Percentiles rank a stretch among this genome's conserved stretches.
Evolutionary conservation across 2,329 filamentous ascomycete species (phyloP).

Genomic region (Claviceps cyperi): DNA sequence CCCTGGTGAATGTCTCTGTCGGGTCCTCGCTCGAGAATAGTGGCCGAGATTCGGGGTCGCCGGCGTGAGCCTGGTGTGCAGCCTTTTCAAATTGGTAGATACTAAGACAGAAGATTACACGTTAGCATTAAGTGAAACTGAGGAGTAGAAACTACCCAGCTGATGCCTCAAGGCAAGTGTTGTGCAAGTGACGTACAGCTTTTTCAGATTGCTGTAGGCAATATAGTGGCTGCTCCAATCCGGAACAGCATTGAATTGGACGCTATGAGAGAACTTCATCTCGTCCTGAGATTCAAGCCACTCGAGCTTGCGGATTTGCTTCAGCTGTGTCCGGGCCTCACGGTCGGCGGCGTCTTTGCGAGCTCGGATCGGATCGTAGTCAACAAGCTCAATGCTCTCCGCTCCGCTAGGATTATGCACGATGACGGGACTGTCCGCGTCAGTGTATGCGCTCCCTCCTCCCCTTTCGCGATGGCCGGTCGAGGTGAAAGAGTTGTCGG

Average conservation of each 20-base stretch:
- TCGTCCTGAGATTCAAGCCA: conserved; percentile 63
- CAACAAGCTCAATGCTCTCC: conserved; percentile 27
- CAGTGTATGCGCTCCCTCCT: conserved; percentile 20
- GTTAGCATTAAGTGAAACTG: neutral
- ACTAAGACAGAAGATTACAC: conserved; percentile 28
- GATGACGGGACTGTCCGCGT: conserved; percentile 2
- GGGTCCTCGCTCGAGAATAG: conserved; percentile 62
- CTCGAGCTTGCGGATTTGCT: conserved; percentile 48
- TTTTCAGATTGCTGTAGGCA: conserved; percentile 96
- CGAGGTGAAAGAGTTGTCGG: conserved; percentile 11
- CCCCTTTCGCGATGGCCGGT: conserved; percentile 19
- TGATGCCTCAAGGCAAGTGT: neutral
- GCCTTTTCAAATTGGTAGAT: conserved; percentile 93
- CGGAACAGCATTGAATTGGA: conserved; percentile 99
- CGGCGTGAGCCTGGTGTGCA: conserved; percentile 44
- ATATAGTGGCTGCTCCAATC: conserved; percentile 99
- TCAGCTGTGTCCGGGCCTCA: conserved; percentile 23
- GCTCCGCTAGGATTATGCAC: conserved; percentile 1
- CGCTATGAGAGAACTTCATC: conserved; percentile 99
- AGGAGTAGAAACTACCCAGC: neutral
- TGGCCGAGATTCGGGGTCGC: conserved; percentile 73
- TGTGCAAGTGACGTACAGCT: conserved; percentile 52
- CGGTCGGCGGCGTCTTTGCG: conserved; percentile 17
- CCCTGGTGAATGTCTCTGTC: conserved; percentile 66
- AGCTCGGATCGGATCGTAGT: conserved; percentile 21